Conservation (phyloP, 257 asterid genomes). For the Solanum appendiculatum region DNA sequence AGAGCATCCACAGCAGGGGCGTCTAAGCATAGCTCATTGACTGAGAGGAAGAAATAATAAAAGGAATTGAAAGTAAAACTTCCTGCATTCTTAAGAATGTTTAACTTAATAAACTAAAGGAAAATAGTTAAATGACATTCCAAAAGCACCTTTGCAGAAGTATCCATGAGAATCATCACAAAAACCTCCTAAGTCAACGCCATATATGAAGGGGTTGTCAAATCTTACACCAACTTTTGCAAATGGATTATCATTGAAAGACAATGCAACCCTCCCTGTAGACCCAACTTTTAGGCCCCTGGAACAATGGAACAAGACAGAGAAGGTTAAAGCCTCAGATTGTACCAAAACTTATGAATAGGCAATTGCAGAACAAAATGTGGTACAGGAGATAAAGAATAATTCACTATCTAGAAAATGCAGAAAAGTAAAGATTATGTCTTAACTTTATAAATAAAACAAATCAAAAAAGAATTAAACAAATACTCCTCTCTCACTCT, state of each 20-base stretch:
- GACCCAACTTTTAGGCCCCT: constrained; percentile 80
- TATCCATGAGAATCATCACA: constrained; percentile 74
- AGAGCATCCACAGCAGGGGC: constrained; percentile 49
- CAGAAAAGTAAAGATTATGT: background rate
- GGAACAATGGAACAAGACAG: constrained; percentile 19
- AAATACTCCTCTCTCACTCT: background rate
- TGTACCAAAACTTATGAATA: background rate
- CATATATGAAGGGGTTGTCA: constrained; percentile 66
- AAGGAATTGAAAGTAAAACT: background rate
- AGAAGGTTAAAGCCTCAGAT: constrained; percentile 3
- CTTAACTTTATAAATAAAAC: background rate
- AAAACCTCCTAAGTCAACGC: constrained; percentile 79
- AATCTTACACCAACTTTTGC: constrained; percentile 87
- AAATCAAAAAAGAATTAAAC: background rate
- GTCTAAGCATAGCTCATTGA: constrained; percentile 61
- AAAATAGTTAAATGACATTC: background rate
- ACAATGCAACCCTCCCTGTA: constrained; percentile 68
- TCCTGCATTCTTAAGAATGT: background rate
- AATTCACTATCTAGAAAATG: background rate
- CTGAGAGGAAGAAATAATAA: constrained; percentile 25
- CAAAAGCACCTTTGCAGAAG: constrained; percentile 71
- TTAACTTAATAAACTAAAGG: background rate
- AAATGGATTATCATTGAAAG: constrained; percentile 61
- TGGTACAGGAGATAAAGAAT: background rate
- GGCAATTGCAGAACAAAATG: background rate